These are phyloP conservation scores for Pseudogymnoascus sp. DNA, from an alignment of 2,329 filamentous ascomycete genomes.

Conservation along the genomic window DNA sequence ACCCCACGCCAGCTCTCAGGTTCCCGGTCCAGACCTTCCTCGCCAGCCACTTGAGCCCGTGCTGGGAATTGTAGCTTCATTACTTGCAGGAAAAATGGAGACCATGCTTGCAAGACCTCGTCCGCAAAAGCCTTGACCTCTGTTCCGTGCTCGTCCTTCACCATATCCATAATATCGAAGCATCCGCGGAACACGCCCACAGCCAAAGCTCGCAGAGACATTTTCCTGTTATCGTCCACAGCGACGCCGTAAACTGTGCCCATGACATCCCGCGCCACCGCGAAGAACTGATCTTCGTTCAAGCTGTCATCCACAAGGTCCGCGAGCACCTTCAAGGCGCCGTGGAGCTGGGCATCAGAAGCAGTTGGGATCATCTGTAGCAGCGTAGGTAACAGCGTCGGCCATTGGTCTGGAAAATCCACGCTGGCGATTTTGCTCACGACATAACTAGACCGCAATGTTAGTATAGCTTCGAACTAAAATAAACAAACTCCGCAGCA, in stretches of 20 bases:
- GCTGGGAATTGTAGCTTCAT: constrained; percentile 66
- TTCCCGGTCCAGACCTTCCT: constrained; percentile 43
- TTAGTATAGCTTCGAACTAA: constrained; percentile 12
- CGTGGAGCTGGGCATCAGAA: constrained; percentile 74
- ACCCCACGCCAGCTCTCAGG: constrained; percentile 70
- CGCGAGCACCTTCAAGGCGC: constrained; percentile 76
- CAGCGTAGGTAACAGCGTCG: constrained; percentile 73
- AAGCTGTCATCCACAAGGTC: constrained; percentile 91
- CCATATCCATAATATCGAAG: constrained; percentile 94
- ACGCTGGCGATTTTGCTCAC: constrained; percentile 90
- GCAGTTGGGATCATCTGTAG: constrained; percentile 69
- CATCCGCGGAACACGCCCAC: constrained; percentile 85
- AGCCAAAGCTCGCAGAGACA: constrained; percentile 71
- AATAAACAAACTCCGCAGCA: not conserved
- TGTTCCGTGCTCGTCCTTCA: constrained; percentile 82
- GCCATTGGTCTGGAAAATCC: constrained; percentile 94
- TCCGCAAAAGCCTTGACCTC: constrained; percentile 86
- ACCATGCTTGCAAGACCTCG: constrained; percentile 74
- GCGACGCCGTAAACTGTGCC: constrained; percentile 77
- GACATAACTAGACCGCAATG: constrained; percentile 43
- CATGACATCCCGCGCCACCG: constrained; percentile 77
- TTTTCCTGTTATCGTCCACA: constrained; percentile 63
- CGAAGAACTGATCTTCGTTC: constrained; percentile 91
- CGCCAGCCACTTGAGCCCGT: constrained; percentile 43
- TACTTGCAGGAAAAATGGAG: constrained; percentile 76